These are phyloP conservation scores for Aristolochia californica DNA, from an alignment of 164 flowering plant species.

Conservation along the genomic window DNA sequence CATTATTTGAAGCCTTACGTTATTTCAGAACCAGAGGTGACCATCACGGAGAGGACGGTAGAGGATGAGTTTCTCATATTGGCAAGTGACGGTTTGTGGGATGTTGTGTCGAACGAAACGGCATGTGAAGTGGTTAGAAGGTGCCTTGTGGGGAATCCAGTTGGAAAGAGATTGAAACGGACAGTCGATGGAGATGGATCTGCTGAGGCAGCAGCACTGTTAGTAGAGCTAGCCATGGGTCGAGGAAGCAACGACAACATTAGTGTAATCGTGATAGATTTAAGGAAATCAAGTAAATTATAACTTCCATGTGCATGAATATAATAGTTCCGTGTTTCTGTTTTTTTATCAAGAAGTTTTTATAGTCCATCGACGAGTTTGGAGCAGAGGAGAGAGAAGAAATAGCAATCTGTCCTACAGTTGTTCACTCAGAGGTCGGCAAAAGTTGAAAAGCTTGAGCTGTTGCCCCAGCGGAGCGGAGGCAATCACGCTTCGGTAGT, in stretches of 20 bases:
- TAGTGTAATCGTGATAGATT: constrained; percentile 37
- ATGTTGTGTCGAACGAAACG: constrained; percentile 31
- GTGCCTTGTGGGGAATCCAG: constrained; percentile 17
- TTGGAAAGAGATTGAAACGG: neutral
- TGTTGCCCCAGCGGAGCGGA: too few relatives aligned
- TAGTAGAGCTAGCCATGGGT: constrained; percentile 43
- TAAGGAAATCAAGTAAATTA: constrained; percentile 7
- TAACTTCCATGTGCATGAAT: neutral
- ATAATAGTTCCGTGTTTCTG: neutral
- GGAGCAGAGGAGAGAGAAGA: too few relatives aligned
- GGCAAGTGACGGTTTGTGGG: constrained; percentile 53
- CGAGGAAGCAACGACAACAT: constrained; percentile 50
- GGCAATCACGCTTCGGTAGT: too few relatives aligned
- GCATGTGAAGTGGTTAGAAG: constrained; percentile 33
- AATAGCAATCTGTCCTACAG: too few relatives aligned
- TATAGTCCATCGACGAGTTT: too few relatives aligned
- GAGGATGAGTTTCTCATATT: constrained; percentile 32
- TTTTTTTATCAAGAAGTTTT: neutral
- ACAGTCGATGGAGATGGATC: constrained; percentile 1
- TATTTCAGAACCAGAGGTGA: constrained; percentile 40
- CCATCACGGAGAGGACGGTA: constrained; percentile 15
- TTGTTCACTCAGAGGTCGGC: too few relatives aligned
- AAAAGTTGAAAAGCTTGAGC: too few relatives aligned
- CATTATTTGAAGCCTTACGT: constrained; percentile 34
- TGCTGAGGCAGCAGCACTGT: constrained; percentile 35